These are phyloP conservation scores for Pyricularia sp. DNA, from an alignment of 2,329 filamentous ascomycete species.

Conservation along the genomic window DNA sequence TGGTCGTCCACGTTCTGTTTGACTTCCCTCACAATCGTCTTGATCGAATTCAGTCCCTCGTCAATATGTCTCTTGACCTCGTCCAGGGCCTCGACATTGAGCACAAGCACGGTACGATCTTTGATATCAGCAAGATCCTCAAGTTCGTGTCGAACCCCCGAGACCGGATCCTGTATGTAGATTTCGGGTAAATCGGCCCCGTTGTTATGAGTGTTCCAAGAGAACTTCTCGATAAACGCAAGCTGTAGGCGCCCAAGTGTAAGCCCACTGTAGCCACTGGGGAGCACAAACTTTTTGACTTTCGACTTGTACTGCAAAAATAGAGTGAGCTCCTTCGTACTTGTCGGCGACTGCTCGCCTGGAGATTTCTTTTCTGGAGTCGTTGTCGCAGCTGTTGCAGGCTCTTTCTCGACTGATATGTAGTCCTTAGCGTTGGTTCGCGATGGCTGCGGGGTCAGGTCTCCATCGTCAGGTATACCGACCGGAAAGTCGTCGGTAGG, in stretches of 20 bases:
- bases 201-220: constrained; percentile 94
- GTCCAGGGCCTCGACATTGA: constrained; percentile 86
- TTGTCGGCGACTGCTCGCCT: constrained; percentile 37
- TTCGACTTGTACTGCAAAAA: constrained; percentile 95
- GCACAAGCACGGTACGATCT: constrained; percentile 83
- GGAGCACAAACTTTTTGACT: constrained; percentile 87
- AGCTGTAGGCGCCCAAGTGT: constrained; percentile 81
- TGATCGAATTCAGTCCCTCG: constrained; percentile 71
- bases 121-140: constrained; percentile 90
- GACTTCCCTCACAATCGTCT: constrained; percentile 72
- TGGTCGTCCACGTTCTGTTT: constrained; percentile 77
- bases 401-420: neutral
- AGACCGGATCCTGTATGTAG: constrained; percentile 91
- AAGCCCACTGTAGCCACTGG: constrained; percentile 72
- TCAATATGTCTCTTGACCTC: constrained; percentile 96
- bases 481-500: constrained; percentile 34
- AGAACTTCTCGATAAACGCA: constrained; percentile 97
- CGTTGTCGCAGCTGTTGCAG: neutral
- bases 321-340: constrained; percentile 77
- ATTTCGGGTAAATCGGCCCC: constrained; percentile 90
- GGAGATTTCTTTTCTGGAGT: constrained; percentile 23
- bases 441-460: constrained; percentile 5
- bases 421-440: neutral
- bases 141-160: constrained; percentile 90
- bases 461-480: constrained; percentile 15